phyloP scores from a whole-genome alignment of 2,329 filamentous ascomycete genomes.

The Penicillium psychrosexuale region DNA sequence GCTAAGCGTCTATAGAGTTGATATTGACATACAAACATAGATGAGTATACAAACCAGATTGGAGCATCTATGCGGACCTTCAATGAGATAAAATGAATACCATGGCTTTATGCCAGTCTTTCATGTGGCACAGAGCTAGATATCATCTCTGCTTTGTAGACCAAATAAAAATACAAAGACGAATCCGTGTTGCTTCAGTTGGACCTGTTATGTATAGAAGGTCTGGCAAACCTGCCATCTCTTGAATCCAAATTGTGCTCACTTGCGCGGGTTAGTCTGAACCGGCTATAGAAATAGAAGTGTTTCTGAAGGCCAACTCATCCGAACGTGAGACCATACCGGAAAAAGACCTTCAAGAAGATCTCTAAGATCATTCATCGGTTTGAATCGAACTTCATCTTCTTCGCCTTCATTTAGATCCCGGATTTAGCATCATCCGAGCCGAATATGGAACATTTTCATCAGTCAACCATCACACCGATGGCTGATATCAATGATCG shows the following conservation, averaged over 20 bases:
- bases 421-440: neutral
- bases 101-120: slow-evolving; percentile 3
- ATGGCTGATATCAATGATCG: neutral
- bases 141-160: slow-evolving; percentile 1
- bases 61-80: neutral
- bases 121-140: neutral
- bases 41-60: neutral
- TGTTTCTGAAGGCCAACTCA: neutral
- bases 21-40: neutral
- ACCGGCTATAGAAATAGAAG: neutral
- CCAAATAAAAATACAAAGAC: neutral
- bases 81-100: neutral
- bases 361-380: neutral
- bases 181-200: neutral
- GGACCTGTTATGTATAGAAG: neutral
- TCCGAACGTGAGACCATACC: neutral
- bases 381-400: neutral
- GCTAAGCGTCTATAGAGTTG: neutral
- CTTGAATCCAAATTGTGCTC: too few relatives aligned
- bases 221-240: neutral
- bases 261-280: neutral
- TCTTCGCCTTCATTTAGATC: neutral
- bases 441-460: neutral
- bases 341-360: neutral
- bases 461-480: neutral